Evolutionary conservation across 257 asterid genomes (phyloP), one percentile per base, ranked within the genome.

Genomic region (Vinca minor): DNA sequence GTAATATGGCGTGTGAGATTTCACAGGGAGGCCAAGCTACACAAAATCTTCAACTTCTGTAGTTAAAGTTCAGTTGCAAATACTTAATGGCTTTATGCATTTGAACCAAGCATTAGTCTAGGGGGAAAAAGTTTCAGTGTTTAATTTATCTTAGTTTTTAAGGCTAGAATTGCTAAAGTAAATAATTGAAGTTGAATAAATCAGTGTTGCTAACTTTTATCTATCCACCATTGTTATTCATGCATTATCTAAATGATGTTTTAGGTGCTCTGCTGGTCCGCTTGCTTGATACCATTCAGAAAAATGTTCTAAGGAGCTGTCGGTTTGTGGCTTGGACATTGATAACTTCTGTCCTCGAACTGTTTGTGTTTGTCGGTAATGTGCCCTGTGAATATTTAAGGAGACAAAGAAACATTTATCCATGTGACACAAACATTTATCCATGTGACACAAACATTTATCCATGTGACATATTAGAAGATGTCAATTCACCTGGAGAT

Each of bases 301-400:
- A 83, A 70, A 81, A 79, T 74, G 75, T 82, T 67, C 85, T 78
- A 71, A 83, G 82, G 70, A 75, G 90, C 71, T 77, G 82, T 69
- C 71, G 59, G 35, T 85, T 53, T 62, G 55, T 82, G 76, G 71
- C 81, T 23, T 79, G 84, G 68, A 71, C 88, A 75, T 53, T 78
- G 73, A 57, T 81, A 63, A 73, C 78, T 67, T 73, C 80, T 46
- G 34, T 67, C 23, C n/a, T 79, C 75, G 85, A 77, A 71, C 69
- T 77, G 49, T 47, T 79, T 45, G 58, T 72, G 34, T 64, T 67
- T 38, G 57, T 79, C 57, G 79, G 73, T 57, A 66, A 72, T 70
- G 70, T 65, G 8, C 86, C 95, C 4, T 70, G 70, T 38, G 85
- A 73, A 67, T 75, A 75, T 69, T 72, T 83, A 88, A 82, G 82